Evolutionary conservation across 2,329 filamentous ascomycete genomes (phyloP), one percentile per base, ranked within the genome.

Genomic region (Fusarium denticulatum): DNA sequence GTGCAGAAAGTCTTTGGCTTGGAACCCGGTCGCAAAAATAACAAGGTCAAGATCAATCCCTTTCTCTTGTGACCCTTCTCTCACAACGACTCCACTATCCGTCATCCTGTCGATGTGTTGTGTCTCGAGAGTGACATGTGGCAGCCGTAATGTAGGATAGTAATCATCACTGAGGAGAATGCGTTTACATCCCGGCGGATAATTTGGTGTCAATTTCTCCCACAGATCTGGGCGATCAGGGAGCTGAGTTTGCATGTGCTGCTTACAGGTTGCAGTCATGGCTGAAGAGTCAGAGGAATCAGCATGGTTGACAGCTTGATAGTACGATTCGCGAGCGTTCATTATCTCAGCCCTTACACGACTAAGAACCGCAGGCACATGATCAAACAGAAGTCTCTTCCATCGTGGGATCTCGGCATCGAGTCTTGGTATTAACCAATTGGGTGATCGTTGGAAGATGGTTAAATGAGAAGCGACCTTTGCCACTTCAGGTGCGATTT

Each of bases 341-440:
- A 49, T 49, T n/a, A 49, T 49, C 28, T 49, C 46, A 6, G 20
- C 46, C 10, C 46, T 6, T 18, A 13, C 46, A 7, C 46, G 20
- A 6, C 28, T 30, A 0, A 49, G 46, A 9, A 30, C 1, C 7
- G 14, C 10, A 3, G 46, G 46, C 0, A 30, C 14, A 13, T n/a
- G 10, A 18, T n/a, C 20, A n/a, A 30, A 49, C 1, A 49, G 10
- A 6, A 30, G 3, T 0, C 22, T 49, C 28, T 49, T 49, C 46
- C 46, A 49, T 18, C 10, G 5, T 9, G 46, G 46, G 3, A 30
- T 49, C 3, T 49, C 28, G 0, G 46, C 20, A 3, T 49, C 46
- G 0, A 49, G n/a, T 18, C 46, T 30, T 0, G 46, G 46, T 5
- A 49, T 30, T 0, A 49, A 3, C 46, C 46, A 49, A 5, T 49